These are phyloP conservation scores for Uronychia binucleata DNA, from an alignment of 73 alveolate species.

Conservation along the genomic window DNA sequence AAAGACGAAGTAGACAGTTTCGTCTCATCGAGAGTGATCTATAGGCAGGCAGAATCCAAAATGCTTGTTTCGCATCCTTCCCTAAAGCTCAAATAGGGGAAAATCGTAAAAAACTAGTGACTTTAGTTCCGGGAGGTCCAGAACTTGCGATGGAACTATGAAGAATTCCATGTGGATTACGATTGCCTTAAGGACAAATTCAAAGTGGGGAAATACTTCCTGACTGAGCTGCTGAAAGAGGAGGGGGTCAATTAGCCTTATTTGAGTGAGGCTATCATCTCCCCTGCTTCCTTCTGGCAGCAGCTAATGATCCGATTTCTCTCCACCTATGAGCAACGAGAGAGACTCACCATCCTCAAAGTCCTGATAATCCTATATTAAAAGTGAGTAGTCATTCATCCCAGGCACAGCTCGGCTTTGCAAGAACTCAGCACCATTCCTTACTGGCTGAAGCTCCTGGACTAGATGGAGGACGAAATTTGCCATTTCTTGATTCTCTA, in stretches of 20 bases:
- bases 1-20: constrained; percentile 16
- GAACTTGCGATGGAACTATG: constrained; percentile 47
- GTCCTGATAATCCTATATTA: constrained; percentile 34
- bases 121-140: neutral
- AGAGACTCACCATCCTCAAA: constrained; percentile 30
- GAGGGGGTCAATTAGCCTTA: neutral
- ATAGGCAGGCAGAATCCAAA: too few species aligned
- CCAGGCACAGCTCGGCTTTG: constrained; percentile 13
- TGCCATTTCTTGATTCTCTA: constrained; percentile 38
- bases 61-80: too few species aligned
- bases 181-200: constrained; percentile 5
- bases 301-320: constrained; percentile 44
- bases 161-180: constrained; percentile 33
- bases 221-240: constrained; percentile 30
- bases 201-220: constrained; percentile 41
- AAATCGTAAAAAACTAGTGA: too few species aligned
- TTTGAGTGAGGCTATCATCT: constrained; percentile 21
- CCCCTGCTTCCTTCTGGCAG: constrained; percentile 44
- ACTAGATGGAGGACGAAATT: constrained; percentile 14
- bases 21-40: too few species aligned
- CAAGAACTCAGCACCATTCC: constrained; percentile 43
- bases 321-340: constrained; percentile 20
- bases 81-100: too few species aligned
- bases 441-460: constrained; percentile 40
- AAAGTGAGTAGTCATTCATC: neutral